Conservation (phyloP, 2,329 filamentous ascomycete genomes). For the Penicillium nordicum region DNA sequence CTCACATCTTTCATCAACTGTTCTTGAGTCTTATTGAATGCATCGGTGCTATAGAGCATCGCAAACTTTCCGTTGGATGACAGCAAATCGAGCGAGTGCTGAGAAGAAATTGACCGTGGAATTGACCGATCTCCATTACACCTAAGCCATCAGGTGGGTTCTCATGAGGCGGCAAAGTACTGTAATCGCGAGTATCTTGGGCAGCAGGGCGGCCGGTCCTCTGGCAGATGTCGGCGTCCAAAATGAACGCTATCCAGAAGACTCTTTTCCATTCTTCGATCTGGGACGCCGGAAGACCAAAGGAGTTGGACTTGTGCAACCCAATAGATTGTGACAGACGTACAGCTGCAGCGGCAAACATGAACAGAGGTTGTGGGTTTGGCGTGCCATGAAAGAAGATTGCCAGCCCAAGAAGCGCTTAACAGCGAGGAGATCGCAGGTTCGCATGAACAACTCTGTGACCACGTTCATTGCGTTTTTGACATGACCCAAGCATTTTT, state of each 20-base stretch:
- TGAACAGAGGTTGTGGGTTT: constrained; percentile 22
- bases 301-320: constrained; percentile 15
- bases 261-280: constrained; percentile 17
- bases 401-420: constrained; percentile 19
- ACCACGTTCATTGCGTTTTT: constrained; percentile 21
- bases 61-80: constrained; percentile 14
- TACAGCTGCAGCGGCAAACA: constrained; percentile 21
- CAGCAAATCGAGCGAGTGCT: constrained; percentile 13
- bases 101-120: constrained; percentile 15
- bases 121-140: constrained; percentile 3
- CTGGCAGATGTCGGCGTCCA: constrained; percentile 24
- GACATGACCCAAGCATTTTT: constrained; percentile 17
- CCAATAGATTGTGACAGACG: constrained; percentile 23
- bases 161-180: constrained; percentile 11
- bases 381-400: constrained; percentile 24
- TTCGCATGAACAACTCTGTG: constrained; percentile 17
- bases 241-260: constrained; percentile 23
- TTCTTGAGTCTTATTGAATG: background rate
- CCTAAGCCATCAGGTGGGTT: constrained; percentile 11
- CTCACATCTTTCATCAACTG: constrained; percentile 1
- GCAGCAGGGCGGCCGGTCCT: constrained; percentile 18
- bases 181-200: constrained; percentile 18
- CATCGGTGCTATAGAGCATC: constrained; percentile 8
- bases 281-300: constrained; percentile 10
- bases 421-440: constrained; percentile 17